Evolutionary conservation across 257 asterid species (phyloP).

Genomic region (Ocimum tenuiflorum): DNA sequence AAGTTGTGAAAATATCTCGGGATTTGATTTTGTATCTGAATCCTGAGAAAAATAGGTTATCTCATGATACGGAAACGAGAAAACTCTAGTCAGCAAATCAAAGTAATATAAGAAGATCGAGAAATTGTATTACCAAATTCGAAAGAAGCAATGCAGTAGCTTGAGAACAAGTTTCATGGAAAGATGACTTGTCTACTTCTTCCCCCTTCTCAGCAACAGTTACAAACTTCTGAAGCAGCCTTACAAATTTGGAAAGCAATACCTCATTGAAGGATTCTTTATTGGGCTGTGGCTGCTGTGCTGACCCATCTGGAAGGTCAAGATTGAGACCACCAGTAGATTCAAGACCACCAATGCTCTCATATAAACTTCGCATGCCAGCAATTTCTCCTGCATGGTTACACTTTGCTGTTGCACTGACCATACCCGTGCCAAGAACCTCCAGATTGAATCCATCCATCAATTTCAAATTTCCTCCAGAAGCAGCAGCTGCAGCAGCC

Average conservation of each 20-base stretch:
- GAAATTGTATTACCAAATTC: slow-evolving; percentile 46
- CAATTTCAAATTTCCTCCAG: slow-evolving; percentile 89
- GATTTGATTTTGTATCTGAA: slow-evolving; percentile 60
- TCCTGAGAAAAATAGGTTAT: slow-evolving; percentile 45
- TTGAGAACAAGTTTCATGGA: slow-evolving; percentile 90
- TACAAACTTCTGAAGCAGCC: slow-evolving; percentile 80
- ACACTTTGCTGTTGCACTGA: slow-evolving; percentile 92
- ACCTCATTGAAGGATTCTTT: slow-evolving; percentile 71
- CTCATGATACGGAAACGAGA: slow-evolving; percentile 10
- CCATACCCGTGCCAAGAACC: slow-evolving; percentile 94
- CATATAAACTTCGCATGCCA: slow-evolving; percentile 94
- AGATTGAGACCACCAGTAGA: slow-evolving; percentile 39
- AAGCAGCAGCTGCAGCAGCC: slow-evolving; percentile 99
- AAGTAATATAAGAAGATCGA: slow-evolving; percentile 11
- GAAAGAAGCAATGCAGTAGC: slow-evolving; percentile 98
- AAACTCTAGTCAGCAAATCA: neutral
- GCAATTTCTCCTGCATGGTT: slow-evolving; percentile 99
- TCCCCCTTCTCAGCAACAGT: slow-evolving; percentile 83
- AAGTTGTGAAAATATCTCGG: slow-evolving; percentile 90
- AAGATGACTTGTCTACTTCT: slow-evolving; percentile 74
- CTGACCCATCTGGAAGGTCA: slow-evolving; percentile 36
- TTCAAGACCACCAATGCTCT: slow-evolving; percentile 70
- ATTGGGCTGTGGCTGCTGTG: slow-evolving; percentile 40
- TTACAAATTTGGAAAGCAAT: slow-evolving; percentile 65
- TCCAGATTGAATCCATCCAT: slow-evolving; percentile 89